Evolutionary conservation across 1,284 basidiomycete species (phyloP).

Genomic region (Earliella scabrosa): DNA sequence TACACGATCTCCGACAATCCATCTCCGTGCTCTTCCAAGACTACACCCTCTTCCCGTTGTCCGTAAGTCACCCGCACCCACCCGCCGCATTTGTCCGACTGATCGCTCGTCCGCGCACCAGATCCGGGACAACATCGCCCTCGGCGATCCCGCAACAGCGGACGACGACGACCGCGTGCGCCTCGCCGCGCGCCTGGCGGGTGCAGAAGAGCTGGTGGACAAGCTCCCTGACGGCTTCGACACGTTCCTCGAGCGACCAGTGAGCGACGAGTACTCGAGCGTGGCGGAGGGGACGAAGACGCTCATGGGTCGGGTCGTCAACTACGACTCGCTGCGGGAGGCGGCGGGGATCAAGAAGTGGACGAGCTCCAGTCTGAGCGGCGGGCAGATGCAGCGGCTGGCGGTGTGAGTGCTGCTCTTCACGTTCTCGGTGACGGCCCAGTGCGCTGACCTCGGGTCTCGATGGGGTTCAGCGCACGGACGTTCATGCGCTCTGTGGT

Average conservation of each 20-base stretch:
- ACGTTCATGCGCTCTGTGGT: slow-evolving; percentile 77
- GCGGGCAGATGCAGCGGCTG: slow-evolving; percentile 79
- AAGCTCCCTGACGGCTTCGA: slow-evolving; percentile 68
- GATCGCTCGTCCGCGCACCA: no score
- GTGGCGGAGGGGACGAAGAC: slow-evolving; percentile 66
- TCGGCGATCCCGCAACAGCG: slow-evolving; percentile 61
- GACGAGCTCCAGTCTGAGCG: slow-evolving; percentile 53
- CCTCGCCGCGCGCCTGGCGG: slow-evolving; percentile 69
- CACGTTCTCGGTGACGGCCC: background rate
- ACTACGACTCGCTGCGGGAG: slow-evolving; percentile 52
- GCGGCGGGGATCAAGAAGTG: slow-evolving; percentile 48
- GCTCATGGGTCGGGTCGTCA: slow-evolving; percentile 62
- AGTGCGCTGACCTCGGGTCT: no score
- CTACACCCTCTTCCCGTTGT: slow-evolving; percentile 75
- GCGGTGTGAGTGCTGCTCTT: slow-evolving; percentile 58
- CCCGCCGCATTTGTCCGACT: slow-evolving; percentile 18
- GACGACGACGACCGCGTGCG: slow-evolving; percentile 58
- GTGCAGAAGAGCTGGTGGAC: slow-evolving; percentile 66
- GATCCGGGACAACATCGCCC: slow-evolving; percentile 76
- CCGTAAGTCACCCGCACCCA: slow-evolving; percentile 41
- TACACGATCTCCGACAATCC: slow-evolving; percentile 63
- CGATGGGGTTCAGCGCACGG: no score
- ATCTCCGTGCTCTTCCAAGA: slow-evolving; percentile 79
- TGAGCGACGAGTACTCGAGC: slow-evolving; percentile 64
- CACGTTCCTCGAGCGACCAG: slow-evolving; percentile 72